Conservation (phyloP, 805 yeast genomes). For the Teunomyces gatunensis region DNA sequence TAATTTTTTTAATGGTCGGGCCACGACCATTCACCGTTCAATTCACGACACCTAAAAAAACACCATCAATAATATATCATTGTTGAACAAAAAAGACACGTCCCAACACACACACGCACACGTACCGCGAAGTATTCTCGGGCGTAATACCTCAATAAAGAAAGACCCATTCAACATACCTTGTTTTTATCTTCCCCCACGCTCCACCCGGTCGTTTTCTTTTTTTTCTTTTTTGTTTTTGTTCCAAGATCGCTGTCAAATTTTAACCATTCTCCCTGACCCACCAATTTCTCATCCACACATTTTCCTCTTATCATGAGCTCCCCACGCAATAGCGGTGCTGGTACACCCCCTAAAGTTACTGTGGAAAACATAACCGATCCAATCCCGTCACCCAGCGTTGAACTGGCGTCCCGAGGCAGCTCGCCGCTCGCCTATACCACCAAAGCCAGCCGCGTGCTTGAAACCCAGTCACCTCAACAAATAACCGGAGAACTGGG, state of each 20-base stretch:
- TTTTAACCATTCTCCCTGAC: neutral
- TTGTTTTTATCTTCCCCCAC: neutral
- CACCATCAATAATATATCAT: too few species aligned
- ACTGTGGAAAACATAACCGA: neutral
- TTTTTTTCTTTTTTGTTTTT: neutral
- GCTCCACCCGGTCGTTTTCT: neutral
- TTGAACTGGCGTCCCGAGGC: neutral
- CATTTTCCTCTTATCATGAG: neutral
- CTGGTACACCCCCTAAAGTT: neutral
- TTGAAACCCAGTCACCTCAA: neutral
- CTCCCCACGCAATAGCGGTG: neutral
- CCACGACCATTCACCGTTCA: too few species aligned
- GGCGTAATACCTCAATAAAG: neutral
- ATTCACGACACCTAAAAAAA: too few species aligned
- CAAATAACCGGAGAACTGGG: too few species aligned
- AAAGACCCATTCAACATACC: neutral
- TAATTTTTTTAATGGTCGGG: neutral
- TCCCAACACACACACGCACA: too few species aligned
- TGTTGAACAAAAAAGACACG: too few species aligned
- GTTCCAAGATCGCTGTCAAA: neutral
- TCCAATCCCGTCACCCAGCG: neutral
- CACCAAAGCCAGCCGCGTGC: neutral
- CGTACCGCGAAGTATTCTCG: too few species aligned
- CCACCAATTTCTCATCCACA: neutral
- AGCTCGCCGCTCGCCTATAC: neutral